Conservation (phyloP, 1,139 yeast species). For the Taiozyma sp. region DNA sequence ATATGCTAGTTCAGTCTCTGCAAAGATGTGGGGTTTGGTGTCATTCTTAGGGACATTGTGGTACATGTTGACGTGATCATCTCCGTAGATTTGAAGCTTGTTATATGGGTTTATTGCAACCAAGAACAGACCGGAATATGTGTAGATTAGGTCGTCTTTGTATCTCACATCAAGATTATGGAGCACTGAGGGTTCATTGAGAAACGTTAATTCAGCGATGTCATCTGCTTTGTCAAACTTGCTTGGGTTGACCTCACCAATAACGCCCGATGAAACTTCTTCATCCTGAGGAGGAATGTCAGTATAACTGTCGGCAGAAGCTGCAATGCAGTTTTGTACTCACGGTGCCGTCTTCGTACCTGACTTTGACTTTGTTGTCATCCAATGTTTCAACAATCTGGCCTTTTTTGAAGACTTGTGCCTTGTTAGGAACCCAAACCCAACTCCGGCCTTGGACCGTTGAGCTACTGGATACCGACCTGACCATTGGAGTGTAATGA, state of each 20-base stretch:
- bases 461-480: neutral
- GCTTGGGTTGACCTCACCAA: constrained; percentile 81
- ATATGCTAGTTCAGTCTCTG: constrained; percentile 85
- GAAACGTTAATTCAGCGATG: constrained; percentile 92
- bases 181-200: constrained; percentile 92
- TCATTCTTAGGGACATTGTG: constrained; percentile 36
- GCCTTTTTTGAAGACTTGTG: constrained; percentile 64
- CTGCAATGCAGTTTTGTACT: constrained; percentile 13
- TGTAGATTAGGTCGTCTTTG: constrained; percentile 72
- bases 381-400: constrained; percentile 52
- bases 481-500: neutral
- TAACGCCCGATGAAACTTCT: constrained; percentile 37
- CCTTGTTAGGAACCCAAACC: constrained; percentile 84
- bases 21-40: constrained; percentile 85
- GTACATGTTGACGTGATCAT: constrained; percentile 51
- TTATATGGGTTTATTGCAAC: constrained; percentile 96
- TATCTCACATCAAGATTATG: constrained; percentile 78
- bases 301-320: neutral
- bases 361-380: constrained; percentile 46
- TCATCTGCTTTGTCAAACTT: constrained; percentile 90
- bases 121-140: constrained; percentile 79
- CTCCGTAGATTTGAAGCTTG: constrained; percentile 67
- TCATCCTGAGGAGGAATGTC: constrained; percentile 27
- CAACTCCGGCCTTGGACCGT: constrained; percentile 38
- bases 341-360: constrained; percentile 44